A percentile compares a stretch with the other conserved stretches of the same genome.
phyloP scores from a whole-genome alignment of 192 early-diverging fungal species.

The Coemansia guatemalensis region DNA sequence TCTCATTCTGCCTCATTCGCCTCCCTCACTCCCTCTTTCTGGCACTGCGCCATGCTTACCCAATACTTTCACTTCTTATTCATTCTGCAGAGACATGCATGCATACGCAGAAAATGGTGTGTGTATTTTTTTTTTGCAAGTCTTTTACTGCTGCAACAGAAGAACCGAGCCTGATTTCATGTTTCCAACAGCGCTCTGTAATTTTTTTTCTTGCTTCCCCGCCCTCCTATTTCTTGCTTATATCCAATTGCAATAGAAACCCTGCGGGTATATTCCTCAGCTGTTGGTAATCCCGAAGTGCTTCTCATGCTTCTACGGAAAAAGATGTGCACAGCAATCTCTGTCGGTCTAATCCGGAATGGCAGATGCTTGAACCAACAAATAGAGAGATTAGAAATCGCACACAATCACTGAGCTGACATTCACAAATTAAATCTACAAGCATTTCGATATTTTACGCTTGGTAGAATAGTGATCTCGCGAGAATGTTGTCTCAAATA shows the following conservation, averaged over 20 bases:
- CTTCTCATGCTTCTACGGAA: background rate
- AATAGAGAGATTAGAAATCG: background rate
- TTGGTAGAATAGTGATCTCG: background rate
- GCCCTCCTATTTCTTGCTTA: background rate
- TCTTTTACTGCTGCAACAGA: background rate
- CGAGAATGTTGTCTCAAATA: too few species aligned
- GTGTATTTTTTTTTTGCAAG: background rate
- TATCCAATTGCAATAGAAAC: too few species aligned
- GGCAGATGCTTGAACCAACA: background rate
- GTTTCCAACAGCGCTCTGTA: background rate
- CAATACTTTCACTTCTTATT: background rate
- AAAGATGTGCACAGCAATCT: background rate
- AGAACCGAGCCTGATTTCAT: background rate
- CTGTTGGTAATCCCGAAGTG: background rate
- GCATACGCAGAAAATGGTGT: background rate
- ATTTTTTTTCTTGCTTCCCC: background rate
- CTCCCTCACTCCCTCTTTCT: too few species aligned
- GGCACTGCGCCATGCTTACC: too few species aligned
- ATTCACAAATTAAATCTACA: background rate
- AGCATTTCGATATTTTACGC: background rate
- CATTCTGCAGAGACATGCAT: background rate
- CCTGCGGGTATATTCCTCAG: background rate
- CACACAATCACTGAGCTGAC: background rate
- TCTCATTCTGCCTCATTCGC: too few species aligned
- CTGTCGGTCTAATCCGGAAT: background rate